Conservation (phyloP, 2,329 filamentous ascomycete species). For the Acephala macrosclerotiorum region DNA sequence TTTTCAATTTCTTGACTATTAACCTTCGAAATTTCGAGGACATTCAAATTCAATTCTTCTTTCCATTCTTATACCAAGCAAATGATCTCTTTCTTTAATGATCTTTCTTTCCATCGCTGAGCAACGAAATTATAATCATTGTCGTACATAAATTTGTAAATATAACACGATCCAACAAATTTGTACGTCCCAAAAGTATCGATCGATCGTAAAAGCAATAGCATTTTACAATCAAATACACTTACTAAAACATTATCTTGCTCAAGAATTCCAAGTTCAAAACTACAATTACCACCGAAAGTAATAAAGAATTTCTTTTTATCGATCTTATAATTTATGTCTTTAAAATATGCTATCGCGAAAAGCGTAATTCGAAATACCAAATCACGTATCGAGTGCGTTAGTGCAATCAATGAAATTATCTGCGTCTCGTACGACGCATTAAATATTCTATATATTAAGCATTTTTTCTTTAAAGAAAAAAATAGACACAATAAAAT, state of each 20-base stretch:
- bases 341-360: too few species aligned
- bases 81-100: neutral
- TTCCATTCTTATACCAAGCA: slow-evolving; percentile 3
- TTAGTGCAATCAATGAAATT: too few species aligned
- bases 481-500: too few species aligned
- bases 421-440: too few species aligned
- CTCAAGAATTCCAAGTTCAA: neutral
- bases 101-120: neutral
- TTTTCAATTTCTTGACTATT: neutral
- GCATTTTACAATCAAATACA: neutral
- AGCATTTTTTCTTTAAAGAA: too few species aligned
- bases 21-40: neutral
- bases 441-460: too few species aligned
- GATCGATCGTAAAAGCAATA: neutral
- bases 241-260: neutral
- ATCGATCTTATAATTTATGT: too few species aligned
- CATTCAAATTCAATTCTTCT: neutral
- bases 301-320: neutral
- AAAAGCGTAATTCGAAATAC: too few species aligned
- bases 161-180: neutral
- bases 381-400: too few species aligned
- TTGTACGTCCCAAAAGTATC: slow-evolving; percentile 1
- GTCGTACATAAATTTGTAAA: neutral
- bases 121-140: neutral
- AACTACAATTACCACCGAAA: neutral